Evolutionary conservation across 352 stramenopile species (phyloP).

Genomic region (Lagenidium sp.): DNA sequence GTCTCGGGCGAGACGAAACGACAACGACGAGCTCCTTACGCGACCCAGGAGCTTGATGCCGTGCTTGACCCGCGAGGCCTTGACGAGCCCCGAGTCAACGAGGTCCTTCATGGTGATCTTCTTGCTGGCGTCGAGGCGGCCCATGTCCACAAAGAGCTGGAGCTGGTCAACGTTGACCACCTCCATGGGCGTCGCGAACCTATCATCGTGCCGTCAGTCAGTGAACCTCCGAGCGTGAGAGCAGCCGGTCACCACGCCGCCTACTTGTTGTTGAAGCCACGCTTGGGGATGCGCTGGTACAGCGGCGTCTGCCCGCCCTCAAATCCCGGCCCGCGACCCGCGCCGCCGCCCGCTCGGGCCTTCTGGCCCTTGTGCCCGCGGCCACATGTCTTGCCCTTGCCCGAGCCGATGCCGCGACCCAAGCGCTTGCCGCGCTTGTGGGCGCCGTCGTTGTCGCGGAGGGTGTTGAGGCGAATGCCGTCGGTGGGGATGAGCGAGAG

Average conservation of each 20-base stretch:
- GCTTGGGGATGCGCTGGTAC: conserved; percentile 96
- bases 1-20: no score
- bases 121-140: conserved; percentile 85
- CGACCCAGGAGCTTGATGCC: conserved; percentile 94
- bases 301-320: conserved; percentile 98
- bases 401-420: conserved; percentile 89
- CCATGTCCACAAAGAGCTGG: conserved; percentile 96
- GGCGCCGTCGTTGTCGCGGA: conserved; percentile 80
- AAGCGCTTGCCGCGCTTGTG: conserved; percentile 88
- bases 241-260: background rate
- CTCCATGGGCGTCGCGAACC: conserved; percentile 86
- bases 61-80: conserved; percentile 88
- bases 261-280: conserved; percentile 94
- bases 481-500: conserved; percentile 40
- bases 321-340: conserved; percentile 86
- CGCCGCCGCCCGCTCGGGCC: conserved; percentile 81
- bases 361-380: conserved; percentile 98
- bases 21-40: conserved; percentile 9
- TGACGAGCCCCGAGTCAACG: conserved; percentile 85
- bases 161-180: conserved; percentile 91
- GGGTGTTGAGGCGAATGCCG: conserved; percentile 72
- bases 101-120: conserved; percentile 93
- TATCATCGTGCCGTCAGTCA: conserved; percentile 67
- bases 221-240: background rate
- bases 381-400: conserved; percentile 93